Evolutionary conservation across 495 filamentous ascomycete species (phyloP).

Genomic region (Xylaria sp.): DNA sequence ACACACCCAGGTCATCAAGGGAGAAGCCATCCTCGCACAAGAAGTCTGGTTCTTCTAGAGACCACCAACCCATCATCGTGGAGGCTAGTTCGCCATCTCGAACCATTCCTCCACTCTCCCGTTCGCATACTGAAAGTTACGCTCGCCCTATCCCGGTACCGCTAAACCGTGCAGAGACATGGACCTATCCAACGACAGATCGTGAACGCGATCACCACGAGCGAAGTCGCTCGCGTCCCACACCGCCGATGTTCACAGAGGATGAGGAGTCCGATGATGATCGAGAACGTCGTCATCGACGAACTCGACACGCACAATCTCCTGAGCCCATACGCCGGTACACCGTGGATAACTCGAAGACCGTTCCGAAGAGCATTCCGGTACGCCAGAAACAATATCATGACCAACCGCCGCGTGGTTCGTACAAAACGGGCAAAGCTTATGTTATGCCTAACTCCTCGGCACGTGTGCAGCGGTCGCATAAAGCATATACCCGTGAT

Average conservation of each 20-base stretch:
- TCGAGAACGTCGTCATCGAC: constrained; percentile 36
- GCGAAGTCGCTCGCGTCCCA: constrained; percentile 37
- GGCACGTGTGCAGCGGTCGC: constrained; percentile 22
- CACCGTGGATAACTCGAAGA: constrained; percentile 21
- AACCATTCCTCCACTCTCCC: constrained; percentile 39
- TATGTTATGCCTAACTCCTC: constrained; percentile 37
- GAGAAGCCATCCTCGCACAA: constrained; percentile 42
- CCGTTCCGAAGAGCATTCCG: constrained; percentile 30
- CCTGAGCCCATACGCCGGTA: constrained; percentile 36
- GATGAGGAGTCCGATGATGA: constrained; percentile 38
- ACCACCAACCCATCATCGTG: constrained; percentile 36
- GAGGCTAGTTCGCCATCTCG: constrained; percentile 37
- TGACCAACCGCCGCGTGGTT: constrained; percentile 29
- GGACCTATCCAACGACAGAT: constrained; percentile 27
- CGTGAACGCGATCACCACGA: constrained; percentile 33
- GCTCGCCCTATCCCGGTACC: constrained; percentile 31
- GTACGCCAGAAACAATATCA: constrained; percentile 30
- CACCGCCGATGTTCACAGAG: constrained; percentile 27
- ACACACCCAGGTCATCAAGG: constrained; percentile 45
- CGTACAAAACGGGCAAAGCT: constrained; percentile 31
- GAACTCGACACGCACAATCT: constrained; percentile 36
- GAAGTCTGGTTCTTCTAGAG: constrained; percentile 37
- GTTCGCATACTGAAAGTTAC: constrained; percentile 45
- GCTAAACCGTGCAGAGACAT: constrained; percentile 35
- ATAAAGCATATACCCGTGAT: constrained; percentile 29